Conservation (phyloP, 2,329 filamentous ascomycete species). For the Ceratocystis harringtonii region DNA sequence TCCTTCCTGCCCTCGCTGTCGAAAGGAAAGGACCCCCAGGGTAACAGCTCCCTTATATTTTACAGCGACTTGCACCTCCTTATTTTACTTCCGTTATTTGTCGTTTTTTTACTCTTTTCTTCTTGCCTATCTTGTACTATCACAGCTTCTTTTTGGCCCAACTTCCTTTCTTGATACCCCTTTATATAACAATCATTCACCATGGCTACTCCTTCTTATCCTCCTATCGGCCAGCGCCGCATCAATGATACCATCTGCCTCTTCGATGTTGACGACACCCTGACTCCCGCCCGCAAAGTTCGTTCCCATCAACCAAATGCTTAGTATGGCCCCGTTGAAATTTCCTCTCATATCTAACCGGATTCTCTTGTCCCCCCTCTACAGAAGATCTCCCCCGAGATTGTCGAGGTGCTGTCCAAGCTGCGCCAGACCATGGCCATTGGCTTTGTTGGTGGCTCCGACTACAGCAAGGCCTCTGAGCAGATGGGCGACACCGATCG, state of each 20-base stretch:
- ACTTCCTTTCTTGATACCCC: conserved; percentile 12
- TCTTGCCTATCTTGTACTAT: neutral
- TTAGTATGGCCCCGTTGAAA: neutral
- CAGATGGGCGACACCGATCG: conserved; percentile 57
- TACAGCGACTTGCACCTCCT: conserved; percentile 4
- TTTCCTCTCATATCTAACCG: neutral
- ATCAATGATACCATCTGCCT: conserved; percentile 87
- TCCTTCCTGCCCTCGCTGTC: neutral
- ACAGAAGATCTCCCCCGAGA: conserved; percentile 59
- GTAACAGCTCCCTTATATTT: neutral
- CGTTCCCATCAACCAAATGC: conserved; percentile 21
- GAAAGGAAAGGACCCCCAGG: neutral
- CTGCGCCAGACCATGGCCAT: conserved; percentile 81
- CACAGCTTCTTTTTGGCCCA: neutral
- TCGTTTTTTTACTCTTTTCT: neutral
- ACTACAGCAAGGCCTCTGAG: conserved; percentile 89
- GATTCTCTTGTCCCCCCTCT: conserved; percentile 5
- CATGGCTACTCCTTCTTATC: conserved; percentile 39
- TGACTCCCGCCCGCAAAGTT: conserved; percentile 70
- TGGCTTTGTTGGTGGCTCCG: conserved; percentile 83
- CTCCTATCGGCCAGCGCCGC: conserved; percentile 67
- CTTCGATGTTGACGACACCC: conserved; percentile 91
- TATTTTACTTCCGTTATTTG: conserved; percentile 5
- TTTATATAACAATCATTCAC: neutral
- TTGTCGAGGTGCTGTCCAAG: conserved; percentile 62